These are phyloP conservation scores for Fusarium sp. DNA, from an alignment of 2,329 filamentous ascomycete species.

Conservation along the genomic window DNA sequence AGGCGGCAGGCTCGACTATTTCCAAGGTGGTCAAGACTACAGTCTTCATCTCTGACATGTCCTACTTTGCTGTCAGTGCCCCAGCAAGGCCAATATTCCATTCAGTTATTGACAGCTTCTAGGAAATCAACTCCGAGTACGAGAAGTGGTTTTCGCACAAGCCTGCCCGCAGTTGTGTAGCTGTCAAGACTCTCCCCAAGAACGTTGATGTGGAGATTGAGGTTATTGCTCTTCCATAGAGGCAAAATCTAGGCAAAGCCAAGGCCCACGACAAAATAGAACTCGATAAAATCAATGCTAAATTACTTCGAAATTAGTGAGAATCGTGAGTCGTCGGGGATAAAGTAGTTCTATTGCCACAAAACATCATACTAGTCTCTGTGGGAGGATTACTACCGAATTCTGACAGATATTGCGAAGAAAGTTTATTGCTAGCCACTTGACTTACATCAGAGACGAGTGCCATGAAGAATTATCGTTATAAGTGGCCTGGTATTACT, in stretches of 20 bases:
- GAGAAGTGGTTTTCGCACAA: conserved; percentile 84
- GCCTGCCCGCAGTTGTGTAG: conserved; percentile 89
- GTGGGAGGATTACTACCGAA: not conserved
- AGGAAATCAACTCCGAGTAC: conserved; percentile 86
- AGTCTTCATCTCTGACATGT: conserved; percentile 93
- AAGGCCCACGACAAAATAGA: not conserved
- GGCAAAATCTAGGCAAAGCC: not conserved
- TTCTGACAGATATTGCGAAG: not conserved
- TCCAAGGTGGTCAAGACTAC: conserved; percentile 88
- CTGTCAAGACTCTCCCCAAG: conserved; percentile 88
- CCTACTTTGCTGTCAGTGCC: conserved; percentile 73
- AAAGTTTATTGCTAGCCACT: not conserved
- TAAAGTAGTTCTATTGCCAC: not conserved
- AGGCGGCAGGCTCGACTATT: conserved; percentile 81
- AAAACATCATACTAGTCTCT: not conserved
- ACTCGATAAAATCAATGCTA: not conserved
- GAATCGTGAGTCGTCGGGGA: not conserved
- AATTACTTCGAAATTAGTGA: not conserved
- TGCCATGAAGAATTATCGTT: not conserved
- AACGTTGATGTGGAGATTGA: conserved; percentile 90
- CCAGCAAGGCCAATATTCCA: too few species aligned
- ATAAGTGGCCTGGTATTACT: not conserved
- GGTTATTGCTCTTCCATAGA: conserved; percentile 77
- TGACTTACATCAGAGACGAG: not conserved
- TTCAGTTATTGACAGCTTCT: not conserved